Percentiles rank a stretch among this genome's conserved stretches.
Evolutionary conservation across 2,329 filamentous ascomycete species (phyloP).

Genomic region (Juglanconis juglandina): DNA sequence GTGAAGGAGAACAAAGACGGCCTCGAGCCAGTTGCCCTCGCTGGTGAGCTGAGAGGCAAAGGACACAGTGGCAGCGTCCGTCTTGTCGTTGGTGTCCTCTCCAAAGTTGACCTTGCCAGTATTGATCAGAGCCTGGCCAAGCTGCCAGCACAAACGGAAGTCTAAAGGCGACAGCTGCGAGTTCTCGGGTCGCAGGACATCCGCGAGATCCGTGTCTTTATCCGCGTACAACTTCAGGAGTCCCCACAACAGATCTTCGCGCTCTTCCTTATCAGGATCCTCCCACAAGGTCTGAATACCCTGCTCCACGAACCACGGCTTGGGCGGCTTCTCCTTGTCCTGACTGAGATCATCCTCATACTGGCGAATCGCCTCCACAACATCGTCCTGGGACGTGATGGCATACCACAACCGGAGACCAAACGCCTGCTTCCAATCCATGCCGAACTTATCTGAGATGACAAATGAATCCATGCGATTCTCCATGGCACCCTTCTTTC

Average conservation of each 20-base stretch:
- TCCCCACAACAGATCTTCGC: conserved; percentile 82
- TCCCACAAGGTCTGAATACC: conserved; percentile 57
- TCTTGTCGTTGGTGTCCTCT: conserved; percentile 53
- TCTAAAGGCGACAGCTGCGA: conserved; percentile 72
- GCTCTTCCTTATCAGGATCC: conserved; percentile 52
- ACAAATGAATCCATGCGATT: conserved; percentile 77
- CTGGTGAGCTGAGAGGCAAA: conserved; percentile 64
- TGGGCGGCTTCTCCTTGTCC: conserved; percentile 67
- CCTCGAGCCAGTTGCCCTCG: conserved; percentile 64
- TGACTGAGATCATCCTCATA: conserved; percentile 72
- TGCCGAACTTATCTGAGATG: conserved; percentile 76
- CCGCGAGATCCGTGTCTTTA: conserved; percentile 57
- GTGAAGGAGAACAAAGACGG: conserved; percentile 74
- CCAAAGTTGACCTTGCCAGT: conserved; percentile 52
- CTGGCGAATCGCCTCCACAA: conserved; percentile 68
- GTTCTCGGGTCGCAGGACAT: conserved; percentile 72
- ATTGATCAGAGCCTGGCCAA: conserved; percentile 64
- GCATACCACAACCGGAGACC: conserved; percentile 89
- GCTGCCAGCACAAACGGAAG: conserved; percentile 77
- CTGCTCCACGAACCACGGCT: conserved; percentile 67
- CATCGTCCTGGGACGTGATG: conserved; percentile 62
- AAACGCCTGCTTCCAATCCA: conserved; percentile 94
- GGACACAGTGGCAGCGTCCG: conserved; percentile 63
- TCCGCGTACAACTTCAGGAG: conserved; percentile 77
- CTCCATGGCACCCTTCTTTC: conserved; percentile 70